Evolutionary conservation across 495 filamentous ascomycete species (phyloP), one percentile per base, ranked within the genome.

Genomic region (Aspergillus steynii): DNA sequence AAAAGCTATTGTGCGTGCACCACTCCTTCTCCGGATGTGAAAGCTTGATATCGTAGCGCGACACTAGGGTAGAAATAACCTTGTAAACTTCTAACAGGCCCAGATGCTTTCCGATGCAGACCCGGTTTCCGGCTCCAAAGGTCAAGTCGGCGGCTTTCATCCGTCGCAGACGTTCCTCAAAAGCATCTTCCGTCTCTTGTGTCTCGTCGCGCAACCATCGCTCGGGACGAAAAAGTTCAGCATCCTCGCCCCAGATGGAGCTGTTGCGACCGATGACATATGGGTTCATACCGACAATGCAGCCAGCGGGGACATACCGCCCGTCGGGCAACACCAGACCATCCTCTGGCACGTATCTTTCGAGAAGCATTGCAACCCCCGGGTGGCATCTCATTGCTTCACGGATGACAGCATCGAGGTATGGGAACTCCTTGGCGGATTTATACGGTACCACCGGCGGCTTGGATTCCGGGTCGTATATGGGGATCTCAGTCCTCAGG

Each of bases 331-430:
- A 68, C 56, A 75, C 77, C 37, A 83, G 73, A 29, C 84, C 85
- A 56, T 81, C 84, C 4, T 78, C 71, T 0, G 82, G 82, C 0
- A 80, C 81, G 5, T 79, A 69, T 0, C 85, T 76, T 9, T 81
- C 76, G 42, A 85, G 80, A 61, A 82, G 73, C 48, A 85, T 68
- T 2, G 80, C 78, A 15, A 84, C 81, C 2, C 84, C 79, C 1
- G 86, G 85, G 4, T 85, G 78, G 20, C 83, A 67, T 47, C 86
- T 78, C 77, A 88, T 82, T 12, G 81, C 76, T 65, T 89, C 87
- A 58, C 85, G 86, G 50, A 89, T 77, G 55, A 84, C 85, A 0
- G 84, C 86, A 58, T 83, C 76, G 47, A 88, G 69, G 69, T 87
- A 89, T 0, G 79, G 74, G 32, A 86, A 73, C 27, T 68, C 68